phyloP scores from a whole-genome alignment of 2,329 filamentous ascomycete genomes.

The Epichloe bromicola region DNA sequence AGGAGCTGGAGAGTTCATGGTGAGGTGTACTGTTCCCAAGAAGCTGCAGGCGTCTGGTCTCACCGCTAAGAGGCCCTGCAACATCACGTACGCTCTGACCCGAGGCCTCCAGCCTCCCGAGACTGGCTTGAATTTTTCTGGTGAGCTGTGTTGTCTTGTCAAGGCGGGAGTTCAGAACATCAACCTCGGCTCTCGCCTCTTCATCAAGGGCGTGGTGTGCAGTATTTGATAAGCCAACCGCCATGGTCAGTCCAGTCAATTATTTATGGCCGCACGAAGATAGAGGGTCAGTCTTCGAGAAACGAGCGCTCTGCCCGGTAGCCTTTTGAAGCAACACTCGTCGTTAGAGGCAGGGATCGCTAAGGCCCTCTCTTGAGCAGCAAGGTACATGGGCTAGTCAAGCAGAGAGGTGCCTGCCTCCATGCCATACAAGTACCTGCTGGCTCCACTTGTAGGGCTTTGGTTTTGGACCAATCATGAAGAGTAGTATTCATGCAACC shows the following conservation, averaged over 20 bases:
- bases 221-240: conserved; percentile 33
- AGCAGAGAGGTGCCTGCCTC: not conserved
- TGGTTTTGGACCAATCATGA: no score
- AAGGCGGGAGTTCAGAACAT: conserved; percentile 58
- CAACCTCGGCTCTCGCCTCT: conserved; percentile 56
- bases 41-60: conserved; percentile 81
- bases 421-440: not conserved
- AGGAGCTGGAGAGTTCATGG: not conserved
- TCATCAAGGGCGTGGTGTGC: conserved; percentile 45
- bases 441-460: no score
- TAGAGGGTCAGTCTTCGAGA: not conserved
- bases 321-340: no score
- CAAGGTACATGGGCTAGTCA: no score
- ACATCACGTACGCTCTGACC: conserved; percentile 87
- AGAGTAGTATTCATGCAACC: not conserved
- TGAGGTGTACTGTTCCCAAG: conserved; percentile 57
- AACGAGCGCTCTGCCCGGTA: no score
- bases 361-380: no score
- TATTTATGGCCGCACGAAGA: not conserved
- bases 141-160: conserved; percentile 89
- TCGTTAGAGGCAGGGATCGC: no score
- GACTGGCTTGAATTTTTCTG: conserved; percentile 86
- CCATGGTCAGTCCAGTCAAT: conserved; percentile 25
- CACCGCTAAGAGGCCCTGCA: conserved; percentile 81
- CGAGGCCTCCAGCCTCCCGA: conserved; percentile 71